phyloP scores from a whole-genome alignment of 192 early-diverging fungal species.

The Coemansia sp. region DNA sequence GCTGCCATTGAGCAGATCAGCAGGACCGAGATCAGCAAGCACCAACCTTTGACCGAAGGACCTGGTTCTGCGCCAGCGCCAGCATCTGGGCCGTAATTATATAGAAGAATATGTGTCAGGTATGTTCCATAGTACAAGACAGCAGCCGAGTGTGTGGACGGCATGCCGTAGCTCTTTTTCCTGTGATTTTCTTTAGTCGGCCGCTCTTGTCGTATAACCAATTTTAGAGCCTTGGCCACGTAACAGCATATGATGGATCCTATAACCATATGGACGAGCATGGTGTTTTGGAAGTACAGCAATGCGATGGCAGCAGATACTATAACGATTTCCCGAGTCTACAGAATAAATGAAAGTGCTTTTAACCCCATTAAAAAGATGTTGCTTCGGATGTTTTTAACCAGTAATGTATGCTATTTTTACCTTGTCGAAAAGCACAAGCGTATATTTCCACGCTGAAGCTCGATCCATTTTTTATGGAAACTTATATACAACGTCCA shows the following conservation, averaged over 20 bases:
- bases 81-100: not conserved
- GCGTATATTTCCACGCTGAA: not conserved
- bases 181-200: not conserved
- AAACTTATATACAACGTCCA: not conserved
- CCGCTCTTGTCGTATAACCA: slow-evolving; percentile 34
- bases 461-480: not conserved
- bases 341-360: not conserved
- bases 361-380: too few species aligned
- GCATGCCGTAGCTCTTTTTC: slow-evolving; percentile 43
- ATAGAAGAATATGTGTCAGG: slow-evolving; percentile 6
- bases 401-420: too few species aligned
- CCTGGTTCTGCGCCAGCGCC: not conserved
- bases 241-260: slow-evolving; percentile 25
- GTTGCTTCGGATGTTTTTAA: too few species aligned
- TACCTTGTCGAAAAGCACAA: slow-evolving; percentile 30
- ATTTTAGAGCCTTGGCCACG: slow-evolving; percentile 37
- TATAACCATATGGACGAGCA: slow-evolving; percentile 7
- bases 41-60: not conserved
- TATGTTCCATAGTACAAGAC: slow-evolving; percentile 30
- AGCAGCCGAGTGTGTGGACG: slow-evolving; percentile 42
- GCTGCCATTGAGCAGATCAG: slow-evolving; percentile 17
- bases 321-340: slow-evolving; percentile 40
- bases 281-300: slow-evolving; percentile 36
- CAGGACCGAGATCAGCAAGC: not conserved
- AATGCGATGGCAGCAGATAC: slow-evolving; percentile 9